Percentiles rank a stretch among this genome's conserved stretches.
Conservation (phyloP, 768 basidiomycete genomes). For the Podaxis sp. region DNA sequence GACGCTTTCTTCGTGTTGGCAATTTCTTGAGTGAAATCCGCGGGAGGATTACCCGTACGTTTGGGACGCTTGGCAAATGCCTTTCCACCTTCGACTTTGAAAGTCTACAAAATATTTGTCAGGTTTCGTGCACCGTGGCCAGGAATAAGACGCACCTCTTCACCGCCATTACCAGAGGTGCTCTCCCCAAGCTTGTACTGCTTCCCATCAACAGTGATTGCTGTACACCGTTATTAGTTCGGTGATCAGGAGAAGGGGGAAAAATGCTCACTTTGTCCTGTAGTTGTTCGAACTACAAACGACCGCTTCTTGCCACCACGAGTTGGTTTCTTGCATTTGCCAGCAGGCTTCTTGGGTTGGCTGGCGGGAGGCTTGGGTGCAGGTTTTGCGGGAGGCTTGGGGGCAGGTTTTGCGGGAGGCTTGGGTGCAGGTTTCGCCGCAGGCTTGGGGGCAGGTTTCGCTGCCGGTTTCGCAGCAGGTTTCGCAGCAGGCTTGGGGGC, state of each 20-base stretch:
- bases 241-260: neutral
- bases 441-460: neutral
- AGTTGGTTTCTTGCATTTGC: neutral
- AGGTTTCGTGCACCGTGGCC: neutral
- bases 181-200: neutral
- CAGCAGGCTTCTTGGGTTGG: neutral
- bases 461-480: neutral
- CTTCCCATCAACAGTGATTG: slow-evolving; percentile 3
- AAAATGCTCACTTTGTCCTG: neutral
- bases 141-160: neutral
- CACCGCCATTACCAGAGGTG: neutral
- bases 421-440: neutral
- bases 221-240: neutral
- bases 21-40: neutral
- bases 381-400: neutral
- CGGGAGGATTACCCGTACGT: neutral
- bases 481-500: neutral
- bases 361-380: neutral
- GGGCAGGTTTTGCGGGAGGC: neutral
- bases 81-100: neutral
- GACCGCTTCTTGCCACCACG: neutral
- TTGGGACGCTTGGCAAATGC: neutral
- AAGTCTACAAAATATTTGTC: neutral
- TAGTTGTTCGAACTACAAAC: neutral
- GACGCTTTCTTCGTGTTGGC: neutral